Conservation (phyloP, 768 basidiomycete species). For the Epithele typhae region DNA sequence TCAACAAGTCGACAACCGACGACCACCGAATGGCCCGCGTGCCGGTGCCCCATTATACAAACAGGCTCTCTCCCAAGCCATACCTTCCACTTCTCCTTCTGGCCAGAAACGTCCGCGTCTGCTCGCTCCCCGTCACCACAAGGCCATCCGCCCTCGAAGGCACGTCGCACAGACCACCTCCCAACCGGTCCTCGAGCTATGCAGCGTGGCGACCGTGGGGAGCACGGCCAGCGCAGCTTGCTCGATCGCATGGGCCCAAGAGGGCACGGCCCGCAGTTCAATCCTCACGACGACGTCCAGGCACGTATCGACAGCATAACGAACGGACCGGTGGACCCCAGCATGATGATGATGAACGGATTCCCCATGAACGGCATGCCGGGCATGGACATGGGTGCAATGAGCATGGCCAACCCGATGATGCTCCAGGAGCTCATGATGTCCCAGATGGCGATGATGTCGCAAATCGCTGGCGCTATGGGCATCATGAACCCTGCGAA, state of each 20-base stretch:
- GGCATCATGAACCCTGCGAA: conserved; percentile 64
- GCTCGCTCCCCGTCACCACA: conserved; percentile 64
- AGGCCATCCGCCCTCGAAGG: conserved; percentile 56
- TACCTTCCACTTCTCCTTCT: conserved; percentile 44
- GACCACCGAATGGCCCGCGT: conserved; percentile 45
- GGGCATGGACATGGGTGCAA: conserved; percentile 62
- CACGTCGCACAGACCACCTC: conserved; percentile 60
- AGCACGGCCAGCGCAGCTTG: conserved; percentile 50
- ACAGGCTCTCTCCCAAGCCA: conserved; percentile 65
- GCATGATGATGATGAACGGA: conserved; percentile 46
- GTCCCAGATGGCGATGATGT: conserved; percentile 91
- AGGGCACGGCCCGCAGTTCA: conserved; percentile 10
- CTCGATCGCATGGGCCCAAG: conserved; percentile 73
- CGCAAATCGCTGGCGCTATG: conserved; percentile 84
- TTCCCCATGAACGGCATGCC: conserved; percentile 28
- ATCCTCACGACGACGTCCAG: conserved; percentile 60
- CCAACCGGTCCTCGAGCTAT: conserved; percentile 88
- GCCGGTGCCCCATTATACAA: conserved; percentile 57
- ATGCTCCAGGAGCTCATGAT: conserved; percentile 88
- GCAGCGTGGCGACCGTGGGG: conserved; percentile 34
- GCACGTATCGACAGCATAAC: conserved; percentile 78
- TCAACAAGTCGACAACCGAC: conserved; percentile 36
- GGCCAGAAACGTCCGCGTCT: conserved; percentile 64
- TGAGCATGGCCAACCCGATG: conserved; percentile 60
- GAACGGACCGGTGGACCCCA: conserved; percentile 36